Base-by-base conservation (phyloP, 2,329 filamentous ascomycete species). In the Ceratocystis ficicola region DNA sequence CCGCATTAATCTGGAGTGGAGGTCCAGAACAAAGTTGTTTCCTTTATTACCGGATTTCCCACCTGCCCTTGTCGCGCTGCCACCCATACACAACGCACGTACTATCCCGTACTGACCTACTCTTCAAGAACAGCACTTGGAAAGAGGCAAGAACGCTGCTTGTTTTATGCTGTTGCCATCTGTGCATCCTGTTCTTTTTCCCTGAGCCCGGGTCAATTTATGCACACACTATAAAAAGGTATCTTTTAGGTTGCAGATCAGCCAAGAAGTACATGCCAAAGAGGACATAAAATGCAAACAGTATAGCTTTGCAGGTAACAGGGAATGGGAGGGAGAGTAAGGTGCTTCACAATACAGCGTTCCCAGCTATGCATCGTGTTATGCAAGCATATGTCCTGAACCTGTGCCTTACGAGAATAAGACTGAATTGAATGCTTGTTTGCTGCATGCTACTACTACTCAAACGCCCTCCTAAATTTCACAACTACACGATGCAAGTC, bases 211-310 rank as follows among this genome's bases (percentile, higher is more conserved):
- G 55, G 22, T 59, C 55, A 59, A 36, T 30, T 59, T 59, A 59
- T 59, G 55, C 55, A 59, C 25, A 28, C 55, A 59, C 55, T 59
- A 28, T 59, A 59, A 30, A 52, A 52, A 59, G 25, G 55, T 59
- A 59, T 59, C 55, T 59, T 59, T 59, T 59, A 59, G 55, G 55
- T 59, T 59, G 36, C 55, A 59, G 55, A 36, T 59, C 7, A 36
- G 55, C 28, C 28, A 59, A 59, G 28, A 59, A 7, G 8, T 59
- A 59, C 55, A 59, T n/a, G 55, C 28, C 28, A n/a, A 36, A 59
- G 17, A 20, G 5, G 32, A n/a, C 55, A 59, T 59, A 59, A 59
- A 32, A n/a, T 15, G 5, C 28, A 3, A 4, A 8, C 55, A 8
- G 55, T 59, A 59, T 59, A 59, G 28, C 25, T 59, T 36, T 59